These are phyloP conservation scores for Coprinopsis cinerea DNA, from an alignment of 768 basidiomycete genomes.

Conservation along the genomic window DNA sequence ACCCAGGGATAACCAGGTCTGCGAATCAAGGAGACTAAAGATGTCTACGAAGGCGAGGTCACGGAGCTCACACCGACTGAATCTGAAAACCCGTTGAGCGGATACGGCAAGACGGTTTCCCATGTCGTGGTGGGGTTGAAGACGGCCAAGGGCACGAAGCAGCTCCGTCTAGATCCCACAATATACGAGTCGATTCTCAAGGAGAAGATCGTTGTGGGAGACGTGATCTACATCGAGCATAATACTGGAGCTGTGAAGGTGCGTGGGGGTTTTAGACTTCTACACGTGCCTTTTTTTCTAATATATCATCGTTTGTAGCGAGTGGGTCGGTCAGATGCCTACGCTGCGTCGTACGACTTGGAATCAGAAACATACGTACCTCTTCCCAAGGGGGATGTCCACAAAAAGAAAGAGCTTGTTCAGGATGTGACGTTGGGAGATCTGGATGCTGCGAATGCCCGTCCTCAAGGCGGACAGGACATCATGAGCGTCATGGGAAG, in stretches of 20 bases:
- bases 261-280: constrained; percentile 18
- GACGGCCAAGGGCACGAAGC: constrained; percentile 90
- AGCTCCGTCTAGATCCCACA: constrained; percentile 86
- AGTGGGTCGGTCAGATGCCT: constrained; percentile 94
- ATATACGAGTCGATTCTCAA: constrained; percentile 98
- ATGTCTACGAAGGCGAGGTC: constrained; percentile 97
- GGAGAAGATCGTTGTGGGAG: constrained; percentile 94
- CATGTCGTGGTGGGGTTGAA: constrained; percentile 96
- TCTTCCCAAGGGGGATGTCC: constrained; percentile 92
- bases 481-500: constrained; percentile 97
- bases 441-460: constrained; percentile 92
- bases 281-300: not conserved
- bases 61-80: constrained; percentile 96
- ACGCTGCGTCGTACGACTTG: constrained; percentile 94
- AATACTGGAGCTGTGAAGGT: constrained; percentile 96
- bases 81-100: constrained; percentile 93
- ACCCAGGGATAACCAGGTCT: constrained; percentile 49
- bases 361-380: constrained; percentile 99
- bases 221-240: constrained; percentile 93
- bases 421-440: constrained; percentile 95
- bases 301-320: constrained; percentile 44
- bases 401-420: constrained; percentile 92
- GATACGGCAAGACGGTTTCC: constrained; percentile 98
- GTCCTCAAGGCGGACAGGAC: constrained; percentile 94
- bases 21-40: constrained; percentile 98